Evolutionary conservation across 2,329 filamentous ascomycete species (phyloP), one percentile per base, ranked within the genome.

Genomic region (Monosporascus sp.): DNA sequence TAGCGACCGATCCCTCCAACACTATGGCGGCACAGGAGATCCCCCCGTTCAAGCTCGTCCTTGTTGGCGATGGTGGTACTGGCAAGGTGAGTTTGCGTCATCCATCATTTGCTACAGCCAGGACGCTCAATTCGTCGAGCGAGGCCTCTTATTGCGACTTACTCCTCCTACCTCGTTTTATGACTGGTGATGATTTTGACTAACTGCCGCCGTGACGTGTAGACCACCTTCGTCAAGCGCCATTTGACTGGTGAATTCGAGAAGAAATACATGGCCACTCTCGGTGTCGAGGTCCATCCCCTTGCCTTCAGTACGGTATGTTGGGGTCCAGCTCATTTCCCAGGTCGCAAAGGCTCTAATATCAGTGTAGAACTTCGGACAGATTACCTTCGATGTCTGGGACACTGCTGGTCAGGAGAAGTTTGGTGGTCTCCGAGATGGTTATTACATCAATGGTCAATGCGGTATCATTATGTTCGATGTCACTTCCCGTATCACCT

Each of bases 401-500:
- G 93, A 99, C 75, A 99, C 93, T 61, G 93, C 93, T 67, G 93
- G 93, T 67, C 93, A 99, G 80, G 93, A 99, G 84, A 99, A 97
- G 86, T 99, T 99, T 65, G 93, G 93, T 77, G 93, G 93, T 83
- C 90, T 99, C 70, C 90, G 93, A 81, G 93, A 99, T 78, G 93
- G 93, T 67, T 99, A 99, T 87, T 99, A 99, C 83, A 99, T 99
- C 85, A 97, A 97, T 81, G 93, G 93, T 71, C 93, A 97, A 80
- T 97, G 93, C 77, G 93, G 94, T 80, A 97, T 99, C 82, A 97
- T 99, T 87, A 99, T 99, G 93, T 99, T 99, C 77, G 93, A 99
- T 77, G 93, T 99, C 64, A 97, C 94, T 61, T 97, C 93, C 66
- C 90, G 94, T 73, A 97, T 99, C 76, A 99, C 94, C 75, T 99